These are phyloP conservation scores for Tolypocladium album DNA, from an alignment of 2,329 filamentous ascomycete species.

Conservation along the genomic window DNA sequence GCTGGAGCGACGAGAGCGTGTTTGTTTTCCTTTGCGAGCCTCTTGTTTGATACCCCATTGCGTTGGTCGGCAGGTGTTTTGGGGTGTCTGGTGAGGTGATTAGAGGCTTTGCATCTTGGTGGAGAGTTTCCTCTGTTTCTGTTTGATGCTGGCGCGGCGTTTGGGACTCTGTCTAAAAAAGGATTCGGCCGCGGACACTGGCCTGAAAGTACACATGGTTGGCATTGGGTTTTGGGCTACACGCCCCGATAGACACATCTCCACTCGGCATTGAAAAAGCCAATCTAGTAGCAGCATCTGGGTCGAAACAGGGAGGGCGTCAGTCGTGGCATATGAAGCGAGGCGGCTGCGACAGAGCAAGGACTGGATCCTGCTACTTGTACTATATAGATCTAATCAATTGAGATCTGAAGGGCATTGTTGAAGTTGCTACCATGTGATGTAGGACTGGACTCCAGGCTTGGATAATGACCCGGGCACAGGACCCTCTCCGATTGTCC, in stretches of 20 bases:
- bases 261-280: slow-evolving; percentile 33
- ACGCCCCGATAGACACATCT: slow-evolving; percentile 35
- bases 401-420: not conserved
- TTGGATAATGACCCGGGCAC: not conserved
- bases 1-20: slow-evolving; percentile 9
- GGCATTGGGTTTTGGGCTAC: slow-evolving; percentile 10
- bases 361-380: slow-evolving; percentile 19
- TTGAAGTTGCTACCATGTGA: not conserved
- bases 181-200: slow-evolving; percentile 7
- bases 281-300: slow-evolving; percentile 17
- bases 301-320: slow-evolving; percentile 4
- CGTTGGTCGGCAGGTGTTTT: slow-evolving; percentile 7
- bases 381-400: slow-evolving; percentile 9
- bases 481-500: not conserved
- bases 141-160: slow-evolving; percentile 14
- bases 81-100: slow-evolving; percentile 8
- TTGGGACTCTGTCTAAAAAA: slow-evolving; percentile 11
- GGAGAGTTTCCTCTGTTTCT: not conserved
- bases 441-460: not conserved
- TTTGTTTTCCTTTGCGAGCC: slow-evolving; percentile 4
- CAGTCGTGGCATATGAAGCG: slow-evolving; percentile 4
- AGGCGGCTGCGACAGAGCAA: slow-evolving; percentile 9
- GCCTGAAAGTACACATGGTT: slow-evolving; percentile 1
- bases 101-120: slow-evolving; percentile 6
- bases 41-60: slow-evolving; percentile 14